Base-by-base conservation (phyloP, 208 protist species). In the Wallacemonas rigidus region DNA sequence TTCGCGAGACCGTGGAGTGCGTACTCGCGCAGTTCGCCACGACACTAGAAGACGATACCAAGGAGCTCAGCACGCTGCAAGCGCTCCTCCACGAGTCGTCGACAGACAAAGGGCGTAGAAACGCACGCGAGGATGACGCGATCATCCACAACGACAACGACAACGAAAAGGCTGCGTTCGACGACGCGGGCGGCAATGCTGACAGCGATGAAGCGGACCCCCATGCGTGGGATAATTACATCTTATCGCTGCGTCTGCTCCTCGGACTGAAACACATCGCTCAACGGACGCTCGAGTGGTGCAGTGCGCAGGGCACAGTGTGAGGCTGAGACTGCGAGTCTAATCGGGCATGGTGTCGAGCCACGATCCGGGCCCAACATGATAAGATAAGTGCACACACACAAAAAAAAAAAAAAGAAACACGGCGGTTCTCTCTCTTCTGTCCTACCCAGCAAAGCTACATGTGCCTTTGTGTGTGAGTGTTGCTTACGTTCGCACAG, bases 211-310 rank as follows among this genome's bases (percentile, higher is more conserved):
- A 69, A 1, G 69, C 67, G 38, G 55, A 74, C 9, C 43, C 65
- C 7, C 26, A 74, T 64, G 56, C 69, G 15, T 71, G 51, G 47
- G 45, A 45, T 44, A 93, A 92, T 63, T 81, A 77, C 54, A 69
- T 65, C 1, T 67, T 97, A 35, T 75, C 77, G 48, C 39, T 92
- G 61, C 71, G 84, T 36, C 83, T 95, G 12, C 90, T 88, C 64
- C 75, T 92, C 17, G 88, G 81, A 0, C 74, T 97, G 47, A 94
- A 97, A 71, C 76, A 74, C 2, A 95, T 95, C 67, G 88, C 84
- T 1, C 48, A 70, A 7, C 82, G 84, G 2, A 55, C 77, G 11
- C 62, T 94, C 47, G 54, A 77, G 45, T 95, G 88, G 83, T 93
- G 88, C 70, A 48, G 60, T 65, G n/a, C 60, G 36, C 60, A 65